Evolutionary conservation across 148 eudicot genomes (phyloP), one percentile per base, ranked within the genome.

Genomic region (Polygonum aviculare): DNA sequence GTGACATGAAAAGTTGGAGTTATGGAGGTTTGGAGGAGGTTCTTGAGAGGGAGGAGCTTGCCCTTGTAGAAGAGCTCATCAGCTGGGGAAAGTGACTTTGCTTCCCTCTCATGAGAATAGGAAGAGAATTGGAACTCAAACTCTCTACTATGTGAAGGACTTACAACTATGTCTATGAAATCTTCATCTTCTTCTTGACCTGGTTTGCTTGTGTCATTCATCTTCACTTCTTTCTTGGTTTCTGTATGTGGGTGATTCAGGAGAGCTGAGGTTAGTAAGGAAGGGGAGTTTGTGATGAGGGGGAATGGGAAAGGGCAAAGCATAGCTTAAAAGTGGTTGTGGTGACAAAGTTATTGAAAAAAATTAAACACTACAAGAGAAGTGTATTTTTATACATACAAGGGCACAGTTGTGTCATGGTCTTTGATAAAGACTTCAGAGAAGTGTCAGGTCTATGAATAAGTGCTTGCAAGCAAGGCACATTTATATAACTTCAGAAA

Each of bases 61-160:
- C 96, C 93, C 60, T 89, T 91, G 86, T 87, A 89, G 82, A 91
- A 91, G 83, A 89, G 96, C 47, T 91, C 93, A 79, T 91, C 96
- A 31, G 91, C 93, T 45, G 94, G 87, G 57, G 85, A 88, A 72
- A 81, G 70, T 16, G 84, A 75, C 70, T 78, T 21, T 62, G 76
- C 72, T 70, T 15, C 77, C 16, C 62, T 70, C 63, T 76, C 12
- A 26, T 36, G 75, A 40, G 65, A 8, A 70, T 31, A 47, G 15
- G 77, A 80, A 38, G 77, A 77, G 87, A 82, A 82, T 81, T 88
- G 91, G 78, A 90, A 90, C 84, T 90, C 92, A 76, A 90, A 90
- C 51, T 90, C 94, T 80, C 78, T 82, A 78, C 69, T 76, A 71
- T 84, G 69, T 48, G 89, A 62, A 18, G 78, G 82, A 49, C 74